Percentiles rank a stretch among this genome's conserved stretches.
Conservation (phyloP, 257 asterid species). For the Solanum neorickii region DNA sequence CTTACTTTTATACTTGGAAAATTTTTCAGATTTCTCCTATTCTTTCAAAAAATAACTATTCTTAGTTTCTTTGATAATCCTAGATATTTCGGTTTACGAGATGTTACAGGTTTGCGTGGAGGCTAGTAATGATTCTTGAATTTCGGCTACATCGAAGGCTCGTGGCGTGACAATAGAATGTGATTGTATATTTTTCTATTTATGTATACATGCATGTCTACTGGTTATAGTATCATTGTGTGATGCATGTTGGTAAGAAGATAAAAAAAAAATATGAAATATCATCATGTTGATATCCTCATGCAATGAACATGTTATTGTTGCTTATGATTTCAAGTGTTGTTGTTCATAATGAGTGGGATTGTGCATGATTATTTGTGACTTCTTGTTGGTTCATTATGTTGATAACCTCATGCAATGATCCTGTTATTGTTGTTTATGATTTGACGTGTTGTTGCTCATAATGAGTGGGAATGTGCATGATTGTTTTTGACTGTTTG, state of each 20-base stretch:
- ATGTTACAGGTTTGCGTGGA: too few relatives aligned
- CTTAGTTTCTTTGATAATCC: too few relatives aligned
- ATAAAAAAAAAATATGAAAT: too few relatives aligned
- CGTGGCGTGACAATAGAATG: neutral
- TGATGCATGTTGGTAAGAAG: neutral
- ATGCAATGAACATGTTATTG: neutral
- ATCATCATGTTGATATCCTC: neutral
- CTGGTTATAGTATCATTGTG: neutral
- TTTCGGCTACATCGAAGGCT: neutral
- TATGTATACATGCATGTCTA: neutral
- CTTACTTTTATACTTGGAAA: too few relatives aligned
- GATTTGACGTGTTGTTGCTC: neutral
- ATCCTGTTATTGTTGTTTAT: too few relatives aligned
- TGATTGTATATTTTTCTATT: neutral
- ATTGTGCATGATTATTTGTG: neutral
- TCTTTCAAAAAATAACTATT: too few relatives aligned
- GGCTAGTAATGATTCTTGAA: too few relatives aligned
- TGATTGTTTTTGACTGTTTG: neutral
- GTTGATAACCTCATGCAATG: neutral
- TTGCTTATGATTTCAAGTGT: neutral
- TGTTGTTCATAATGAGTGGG: neutral
- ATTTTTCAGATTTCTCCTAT: too few relatives aligned
- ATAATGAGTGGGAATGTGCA: neutral
- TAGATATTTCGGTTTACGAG: too few relatives aligned
- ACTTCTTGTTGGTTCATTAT: neutral